Conservation (phyloP, 2,329 filamentous ascomycete genomes). For the Exophiala sp. region DNA sequence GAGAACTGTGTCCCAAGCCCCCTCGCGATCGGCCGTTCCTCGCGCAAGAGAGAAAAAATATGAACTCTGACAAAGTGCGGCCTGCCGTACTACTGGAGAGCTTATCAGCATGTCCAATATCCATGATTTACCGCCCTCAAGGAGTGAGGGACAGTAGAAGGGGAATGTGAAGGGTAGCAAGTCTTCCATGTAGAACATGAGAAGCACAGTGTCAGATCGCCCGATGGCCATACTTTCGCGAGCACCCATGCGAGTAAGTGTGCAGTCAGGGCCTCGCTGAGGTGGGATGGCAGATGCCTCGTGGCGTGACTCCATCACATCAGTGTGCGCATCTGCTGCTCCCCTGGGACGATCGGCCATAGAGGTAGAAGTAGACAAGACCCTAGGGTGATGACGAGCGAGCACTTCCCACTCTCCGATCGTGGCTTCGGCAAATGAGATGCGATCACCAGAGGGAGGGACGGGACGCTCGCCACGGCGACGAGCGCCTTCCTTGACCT, state of each 20-base stretch:
- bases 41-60: conserved; percentile 53
- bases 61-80: conserved; percentile 53
- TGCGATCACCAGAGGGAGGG: not conserved
- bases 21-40: conserved; percentile 4
- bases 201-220: conserved; percentile 34
- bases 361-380: too few relatives aligned
- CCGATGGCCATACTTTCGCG: conserved; percentile 14
- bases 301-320: not conserved
- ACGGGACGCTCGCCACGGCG: conserved; percentile 35
- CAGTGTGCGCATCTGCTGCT: not conserved
- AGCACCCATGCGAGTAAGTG: not conserved
- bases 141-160: conserved; percentile 56
- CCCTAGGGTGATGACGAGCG: not conserved
- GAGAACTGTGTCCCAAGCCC: conserved; percentile 6
- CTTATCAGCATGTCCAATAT: conserved; percentile 55
- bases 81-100: conserved; percentile 58
- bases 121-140: conserved; percentile 60
- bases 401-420: conserved; percentile 8
- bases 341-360: too few relatives aligned
- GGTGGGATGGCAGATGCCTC: not conserved
- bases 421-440: conserved; percentile 8
- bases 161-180: conserved; percentile 62
- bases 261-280: not conserved
- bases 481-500: conserved; percentile 55
- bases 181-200: conserved; percentile 61